Conservation (phyloP, 2,329 filamentous ascomycete species). For the Pestalotiopsis sp. region DNA sequence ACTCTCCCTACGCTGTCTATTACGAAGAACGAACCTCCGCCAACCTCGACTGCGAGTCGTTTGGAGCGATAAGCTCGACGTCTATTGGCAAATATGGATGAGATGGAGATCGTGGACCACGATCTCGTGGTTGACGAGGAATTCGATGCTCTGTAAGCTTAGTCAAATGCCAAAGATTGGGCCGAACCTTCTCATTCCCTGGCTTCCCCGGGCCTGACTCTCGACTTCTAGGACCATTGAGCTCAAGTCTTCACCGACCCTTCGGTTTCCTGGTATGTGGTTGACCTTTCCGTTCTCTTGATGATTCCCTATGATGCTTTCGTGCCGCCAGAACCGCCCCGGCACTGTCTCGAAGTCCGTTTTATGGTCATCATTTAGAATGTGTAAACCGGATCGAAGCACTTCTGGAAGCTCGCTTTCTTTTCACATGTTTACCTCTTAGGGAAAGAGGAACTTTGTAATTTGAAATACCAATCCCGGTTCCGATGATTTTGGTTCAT, state of each 20-base stretch:
- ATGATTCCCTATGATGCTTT: too few species aligned
- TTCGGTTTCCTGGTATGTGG: conserved; percentile 39
- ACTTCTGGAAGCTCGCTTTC: too few species aligned
- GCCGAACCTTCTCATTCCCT: background rate
- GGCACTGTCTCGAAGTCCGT: too few species aligned
- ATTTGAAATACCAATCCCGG: too few species aligned
- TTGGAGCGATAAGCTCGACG: background rate
- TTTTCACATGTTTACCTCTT: too few species aligned
- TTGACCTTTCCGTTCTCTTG: too few species aligned
- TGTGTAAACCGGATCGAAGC: too few species aligned
- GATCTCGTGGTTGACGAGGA: conserved; percentile 52
- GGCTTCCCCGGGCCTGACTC: background rate
- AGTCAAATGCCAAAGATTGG: background rate
- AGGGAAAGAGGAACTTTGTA: too few species aligned
- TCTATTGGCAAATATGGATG: background rate
- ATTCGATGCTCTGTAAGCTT: conserved; percentile 56
- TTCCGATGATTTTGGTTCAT: too few species aligned
- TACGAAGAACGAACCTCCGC: background rate
- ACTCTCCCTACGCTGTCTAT: background rate
- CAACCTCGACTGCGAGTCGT: background rate
- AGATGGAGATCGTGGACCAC: conserved; percentile 32
- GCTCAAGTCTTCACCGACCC: conserved; percentile 31
- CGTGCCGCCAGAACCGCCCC: too few species aligned
- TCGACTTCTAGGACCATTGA: conserved; percentile 39
- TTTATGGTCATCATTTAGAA: too few species aligned